A percentile compares a stretch with the other conserved stretches of the same genome.
phyloP scores from a whole-genome alignment of 495 filamentous ascomycete species.

The Daldinia caldariorum region DNA sequence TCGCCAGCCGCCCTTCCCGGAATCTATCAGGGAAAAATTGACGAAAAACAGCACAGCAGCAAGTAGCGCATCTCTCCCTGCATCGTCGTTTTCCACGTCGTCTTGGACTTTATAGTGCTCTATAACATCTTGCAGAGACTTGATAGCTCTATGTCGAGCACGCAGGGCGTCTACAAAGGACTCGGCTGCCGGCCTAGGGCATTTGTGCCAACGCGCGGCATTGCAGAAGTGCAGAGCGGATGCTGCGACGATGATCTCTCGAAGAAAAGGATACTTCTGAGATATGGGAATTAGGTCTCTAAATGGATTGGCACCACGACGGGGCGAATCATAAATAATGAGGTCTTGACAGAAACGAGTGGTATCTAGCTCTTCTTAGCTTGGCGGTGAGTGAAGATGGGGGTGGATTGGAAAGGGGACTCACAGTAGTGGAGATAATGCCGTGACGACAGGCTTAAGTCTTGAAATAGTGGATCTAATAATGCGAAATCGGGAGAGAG shows the following conservation, averaged over 20 bases:
- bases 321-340: slow-evolving; percentile 61
- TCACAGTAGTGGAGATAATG: slow-evolving; percentile 57
- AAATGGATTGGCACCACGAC: slow-evolving; percentile 59
- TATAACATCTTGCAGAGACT: slow-evolving; percentile 53
- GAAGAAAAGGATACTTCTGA: slow-evolving; percentile 54
- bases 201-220: slow-evolving; percentile 30
- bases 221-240: slow-evolving; percentile 65
- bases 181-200: slow-evolving; percentile 17
- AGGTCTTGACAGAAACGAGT: slow-evolving; percentile 62
- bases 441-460: slow-evolving; percentile 50
- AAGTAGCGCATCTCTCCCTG: slow-evolving; percentile 55
- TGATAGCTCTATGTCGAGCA: slow-evolving; percentile 61
- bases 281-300: slow-evolving; percentile 60
- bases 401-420: slow-evolving; percentile 2
- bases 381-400: neutral
- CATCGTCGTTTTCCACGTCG: slow-evolving; percentile 36
- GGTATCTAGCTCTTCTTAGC: slow-evolving; percentile 52
- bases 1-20: slow-evolving; percentile 64
- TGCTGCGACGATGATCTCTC: slow-evolving; percentile 62
- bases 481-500: slow-evolving; percentile 37
- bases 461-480: slow-evolving; percentile 53
- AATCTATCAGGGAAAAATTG: slow-evolving; percentile 67
- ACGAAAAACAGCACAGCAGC: slow-evolving; percentile 66
- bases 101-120: slow-evolving; percentile 4
- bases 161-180: slow-evolving; percentile 59